Conservation (phyloP, 2,329 filamentous ascomycete species). For the Sarocladium strictum region DNA sequence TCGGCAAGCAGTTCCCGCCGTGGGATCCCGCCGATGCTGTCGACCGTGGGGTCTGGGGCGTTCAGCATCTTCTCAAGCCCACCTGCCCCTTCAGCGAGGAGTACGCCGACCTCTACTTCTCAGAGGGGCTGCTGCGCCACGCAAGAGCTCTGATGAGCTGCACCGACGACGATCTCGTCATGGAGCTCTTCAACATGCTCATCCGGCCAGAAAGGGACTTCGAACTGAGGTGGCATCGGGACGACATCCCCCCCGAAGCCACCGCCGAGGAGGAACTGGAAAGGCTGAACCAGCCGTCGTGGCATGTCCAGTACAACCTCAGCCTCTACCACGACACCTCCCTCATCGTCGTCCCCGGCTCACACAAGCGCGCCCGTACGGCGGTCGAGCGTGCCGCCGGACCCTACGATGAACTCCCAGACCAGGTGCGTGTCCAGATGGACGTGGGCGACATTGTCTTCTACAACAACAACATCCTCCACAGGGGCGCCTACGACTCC, state of each 20-base stretch:
- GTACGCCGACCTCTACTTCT: constrained; percentile 70
- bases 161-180: constrained; percentile 60
- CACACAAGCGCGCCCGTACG: constrained; percentile 66
- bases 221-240: constrained; percentile 76
- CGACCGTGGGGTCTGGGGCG: constrained; percentile 67
- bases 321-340: constrained; percentile 70
- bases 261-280: constrained; percentile 59
- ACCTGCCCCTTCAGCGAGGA: constrained; percentile 52
- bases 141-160: constrained; percentile 58
- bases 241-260: constrained; percentile 68
- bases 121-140: constrained; percentile 53
- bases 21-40: constrained; percentile 57
- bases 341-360: constrained; percentile 71
- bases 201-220: constrained; percentile 68
- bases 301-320: constrained; percentile 84
- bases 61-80: constrained; percentile 79
- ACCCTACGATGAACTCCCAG: constrained; percentile 55
- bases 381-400: constrained; percentile 60
- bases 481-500: constrained; percentile 60
- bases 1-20: constrained; percentile 87
- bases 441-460: constrained; percentile 75
- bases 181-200: constrained; percentile 86
- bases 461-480: constrained; percentile 86
- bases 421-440: constrained; percentile 60
- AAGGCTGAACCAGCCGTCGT: constrained; percentile 54